Evolutionary conservation across 768 basidiomycete genomes (phyloP).

Genomic region (Myochromella boudieri): DNA sequence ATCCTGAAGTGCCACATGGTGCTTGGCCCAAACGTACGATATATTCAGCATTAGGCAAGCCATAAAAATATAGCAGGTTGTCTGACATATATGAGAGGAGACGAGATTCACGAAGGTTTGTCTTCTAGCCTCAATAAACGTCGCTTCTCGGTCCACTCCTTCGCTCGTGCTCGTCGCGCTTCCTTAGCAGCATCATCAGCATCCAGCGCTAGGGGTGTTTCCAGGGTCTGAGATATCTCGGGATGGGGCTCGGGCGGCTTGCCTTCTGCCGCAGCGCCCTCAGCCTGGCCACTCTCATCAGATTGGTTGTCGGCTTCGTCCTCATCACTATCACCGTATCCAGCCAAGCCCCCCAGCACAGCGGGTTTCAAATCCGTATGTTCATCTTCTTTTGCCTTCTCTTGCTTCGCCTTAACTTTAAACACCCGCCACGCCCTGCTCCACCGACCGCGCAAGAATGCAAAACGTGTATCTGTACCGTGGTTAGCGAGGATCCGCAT

Average conservation of each 20-base stretch:
- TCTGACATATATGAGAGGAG: no score
- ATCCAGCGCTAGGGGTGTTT: constrained; percentile 1
- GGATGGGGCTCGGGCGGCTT: background rate
- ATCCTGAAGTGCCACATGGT: no score
- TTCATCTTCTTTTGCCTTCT: constrained; percentile 25
- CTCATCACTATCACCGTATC: constrained; percentile 59
- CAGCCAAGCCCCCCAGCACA: constrained; percentile 53
- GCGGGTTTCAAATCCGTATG: constrained; percentile 16
- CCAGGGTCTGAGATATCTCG: background rate
- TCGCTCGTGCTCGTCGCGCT: constrained; percentile 54
- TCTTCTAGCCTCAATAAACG: no score
- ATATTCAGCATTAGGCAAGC: no score
- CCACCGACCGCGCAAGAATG: constrained; percentile 82
- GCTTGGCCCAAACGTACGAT: no score
- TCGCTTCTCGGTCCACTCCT: constrained; percentile 57
- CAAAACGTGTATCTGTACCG: constrained; percentile 74
- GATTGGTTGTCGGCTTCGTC: constrained; percentile 30
- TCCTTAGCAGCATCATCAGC: constrained; percentile 33
- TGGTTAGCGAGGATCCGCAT: constrained; percentile 89
- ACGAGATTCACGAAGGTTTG: no score
- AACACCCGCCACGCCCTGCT: constrained; percentile 57
- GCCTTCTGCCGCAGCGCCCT: constrained; percentile 6
- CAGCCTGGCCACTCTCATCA: constrained; percentile 13
- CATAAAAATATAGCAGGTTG: no score
- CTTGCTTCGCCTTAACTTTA: constrained; percentile 45